Percentiles rank a stretch among this genome's conserved stretches.
phyloP scores from a whole-genome alignment of 345 rosid genomes.

The Syzygium aromaticum region DNA sequence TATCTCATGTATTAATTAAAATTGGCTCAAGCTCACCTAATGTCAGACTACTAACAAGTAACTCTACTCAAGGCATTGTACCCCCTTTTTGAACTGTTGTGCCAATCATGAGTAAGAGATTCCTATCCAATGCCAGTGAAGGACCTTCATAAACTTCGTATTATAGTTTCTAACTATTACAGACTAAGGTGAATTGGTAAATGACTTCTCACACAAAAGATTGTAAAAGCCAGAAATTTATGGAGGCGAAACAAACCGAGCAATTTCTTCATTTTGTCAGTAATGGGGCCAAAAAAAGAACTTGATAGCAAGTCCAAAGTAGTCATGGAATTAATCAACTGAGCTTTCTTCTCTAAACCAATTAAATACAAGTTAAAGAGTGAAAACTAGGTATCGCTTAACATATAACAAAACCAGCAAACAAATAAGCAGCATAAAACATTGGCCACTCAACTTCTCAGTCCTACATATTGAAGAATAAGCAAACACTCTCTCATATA shows the following conservation, averaged over 20 bases:
- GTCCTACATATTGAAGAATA: neutral
- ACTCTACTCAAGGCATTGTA: neutral
- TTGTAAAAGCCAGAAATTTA: neutral
- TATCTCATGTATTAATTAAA: neutral
- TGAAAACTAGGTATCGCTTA: neutral
- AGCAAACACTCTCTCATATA: neutral
- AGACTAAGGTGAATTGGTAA: neutral
- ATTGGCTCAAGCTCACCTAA: neutral
- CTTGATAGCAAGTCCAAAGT: neutral
- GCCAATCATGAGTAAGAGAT: neutral
- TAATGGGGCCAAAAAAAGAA: neutral
- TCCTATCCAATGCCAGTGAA: neutral
- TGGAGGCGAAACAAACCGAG: neutral
- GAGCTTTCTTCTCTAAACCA: neutral
- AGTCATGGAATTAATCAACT: neutral
- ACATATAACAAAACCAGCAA: neutral
- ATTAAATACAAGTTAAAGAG: neutral
- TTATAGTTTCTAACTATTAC: neutral
- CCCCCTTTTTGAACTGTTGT: neutral
- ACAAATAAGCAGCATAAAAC: neutral
- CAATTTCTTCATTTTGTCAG: neutral
- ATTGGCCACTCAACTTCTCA: neutral
- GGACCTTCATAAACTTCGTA: neutral
- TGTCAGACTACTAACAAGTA: neutral
- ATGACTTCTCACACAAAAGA: neutral